Evolutionary conservation across 805 yeast genomes (phyloP), one percentile per base, ranked within the genome.

Genomic region (Torulaspora gathmanii): DNA sequence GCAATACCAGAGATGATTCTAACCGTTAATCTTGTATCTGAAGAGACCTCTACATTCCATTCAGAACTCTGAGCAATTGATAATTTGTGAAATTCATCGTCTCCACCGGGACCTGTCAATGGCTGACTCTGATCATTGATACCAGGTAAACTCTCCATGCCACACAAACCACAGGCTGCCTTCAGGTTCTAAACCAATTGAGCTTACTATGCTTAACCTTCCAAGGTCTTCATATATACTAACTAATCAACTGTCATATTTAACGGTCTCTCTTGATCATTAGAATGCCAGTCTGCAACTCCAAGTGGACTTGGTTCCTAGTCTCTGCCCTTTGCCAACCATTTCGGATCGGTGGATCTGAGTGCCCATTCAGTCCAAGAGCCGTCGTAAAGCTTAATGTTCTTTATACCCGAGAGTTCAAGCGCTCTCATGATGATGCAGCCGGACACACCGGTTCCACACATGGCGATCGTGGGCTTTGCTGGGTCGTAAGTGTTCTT

Each of bases 381-480:
- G 9, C 95, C 99, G 57, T 93, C 99, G 56, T 85, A 85, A 17
- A 85, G 75, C 31, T 74, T 73, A 11, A 82, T 69, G 15, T 71
- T 60, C 33, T 69, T 63, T 25, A 71, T 68, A 0, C 79, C 80
- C 9, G 77, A 71, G n/a, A 68, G 58, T 45, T 79, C 81, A 33
- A 85, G 62, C 1, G 95, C 98, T 7, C 83, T 70, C 64, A 86
- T 83, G 37, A 91, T 74, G 33, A 93, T 80, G 51, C 91, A 87
- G 0, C 97, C 98, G 9, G 97, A 83, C 39, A 93, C 97, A 37
- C 98, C 99, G 0, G 97, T 83, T 23, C 98, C 99, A 63, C 99
- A 93, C 86, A 86, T 80, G 31, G 84, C 85, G 40, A 93, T 79
- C 15, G 86, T 79, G 10, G 87, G 90, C 57, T 83, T 82, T 13